phyloP scores from a whole-genome alignment of 352 stramenopile species.

The Phytophthora litchii region DNA sequence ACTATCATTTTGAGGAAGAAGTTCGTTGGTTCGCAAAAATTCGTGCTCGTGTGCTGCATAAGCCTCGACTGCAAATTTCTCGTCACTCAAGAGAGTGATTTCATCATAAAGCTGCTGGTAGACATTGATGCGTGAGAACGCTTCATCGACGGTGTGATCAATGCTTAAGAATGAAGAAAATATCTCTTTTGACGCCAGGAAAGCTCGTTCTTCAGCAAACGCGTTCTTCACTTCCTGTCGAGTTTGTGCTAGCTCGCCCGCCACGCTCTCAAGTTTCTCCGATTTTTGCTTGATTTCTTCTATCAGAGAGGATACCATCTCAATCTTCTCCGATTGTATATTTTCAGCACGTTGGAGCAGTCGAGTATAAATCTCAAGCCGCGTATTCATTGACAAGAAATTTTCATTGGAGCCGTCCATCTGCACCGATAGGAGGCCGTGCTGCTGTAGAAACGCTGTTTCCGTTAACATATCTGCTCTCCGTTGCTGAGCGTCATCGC shows the following conservation, averaged over 20 bases:
- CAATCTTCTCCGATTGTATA: constrained; percentile 19
- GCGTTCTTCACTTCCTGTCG: constrained; percentile 14
- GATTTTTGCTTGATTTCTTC: constrained; percentile 7
- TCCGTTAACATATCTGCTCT: constrained; percentile 18
- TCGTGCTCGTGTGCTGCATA: constrained; percentile 14
- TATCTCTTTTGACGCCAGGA: constrained; percentile 15
- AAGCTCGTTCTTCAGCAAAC: constrained; percentile 24
- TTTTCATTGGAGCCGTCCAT: background rate
- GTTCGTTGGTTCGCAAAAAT: constrained; percentile 20
- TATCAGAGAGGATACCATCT: constrained; percentile 9
- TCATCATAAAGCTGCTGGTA: constrained; percentile 29
- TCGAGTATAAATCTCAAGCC: constrained; percentile 36
- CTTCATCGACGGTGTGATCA: background rate
- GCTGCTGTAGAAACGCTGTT: constrained; percentile 21
- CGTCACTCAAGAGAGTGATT: constrained; percentile 14
- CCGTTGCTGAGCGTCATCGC: constrained; percentile 15
- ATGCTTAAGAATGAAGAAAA: constrained; percentile 17
- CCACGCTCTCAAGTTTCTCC: constrained; percentile 16
- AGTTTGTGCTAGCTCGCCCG: constrained; percentile 18
- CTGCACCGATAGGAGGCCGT: constrained; percentile 15
- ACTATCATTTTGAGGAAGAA: constrained; percentile 5
- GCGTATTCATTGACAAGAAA: constrained; percentile 15
- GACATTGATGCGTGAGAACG: constrained; percentile 20
- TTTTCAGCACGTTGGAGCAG: constrained; percentile 18
- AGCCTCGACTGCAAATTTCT: constrained; percentile 13